These are phyloP conservation scores for Cicer yamashitae DNA, from an alignment of 306 rosid species.

Conservation along the genomic window DNA sequence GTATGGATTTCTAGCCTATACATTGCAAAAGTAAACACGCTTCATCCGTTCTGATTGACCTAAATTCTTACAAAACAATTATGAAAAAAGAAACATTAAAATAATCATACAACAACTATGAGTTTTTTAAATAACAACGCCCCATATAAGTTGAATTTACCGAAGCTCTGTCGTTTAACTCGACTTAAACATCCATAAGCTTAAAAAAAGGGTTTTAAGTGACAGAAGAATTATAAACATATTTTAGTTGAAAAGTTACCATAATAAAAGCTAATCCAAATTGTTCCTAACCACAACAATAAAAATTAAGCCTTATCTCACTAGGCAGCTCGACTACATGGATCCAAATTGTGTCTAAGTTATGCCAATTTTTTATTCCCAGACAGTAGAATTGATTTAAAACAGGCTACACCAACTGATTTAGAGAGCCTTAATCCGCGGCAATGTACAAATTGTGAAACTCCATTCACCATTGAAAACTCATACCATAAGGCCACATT, in stretches of 20 bases:
- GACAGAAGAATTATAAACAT: not conserved
- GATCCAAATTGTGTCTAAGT: not conserved
- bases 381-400: not conserved
- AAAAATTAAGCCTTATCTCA: too few species aligned
- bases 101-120: not conserved
- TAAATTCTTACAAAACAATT: not conserved
- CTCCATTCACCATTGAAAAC: constrained; percentile 8
- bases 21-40: not conserved
- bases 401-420: not conserved
- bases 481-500: not conserved
- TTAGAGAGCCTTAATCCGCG: not conserved
- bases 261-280: not conserved
- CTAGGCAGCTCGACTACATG: too few species aligned
- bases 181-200: not conserved
- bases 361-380: not conserved
- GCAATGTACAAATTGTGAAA: not conserved
- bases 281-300: too few species aligned
- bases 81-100: not conserved
- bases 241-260: not conserved
- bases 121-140: not conserved
- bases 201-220: not conserved
- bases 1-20: constrained; percentile 2
- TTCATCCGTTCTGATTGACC: not conserved
- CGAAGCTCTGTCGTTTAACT: too few species aligned
- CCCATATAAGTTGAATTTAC: not conserved